Percentiles rank a stretch among this genome's conserved stretches.
Evolutionary conservation across 2,329 filamentous ascomycete genomes (phyloP).

Genomic region (Fusarium drepaniforme): DNA sequence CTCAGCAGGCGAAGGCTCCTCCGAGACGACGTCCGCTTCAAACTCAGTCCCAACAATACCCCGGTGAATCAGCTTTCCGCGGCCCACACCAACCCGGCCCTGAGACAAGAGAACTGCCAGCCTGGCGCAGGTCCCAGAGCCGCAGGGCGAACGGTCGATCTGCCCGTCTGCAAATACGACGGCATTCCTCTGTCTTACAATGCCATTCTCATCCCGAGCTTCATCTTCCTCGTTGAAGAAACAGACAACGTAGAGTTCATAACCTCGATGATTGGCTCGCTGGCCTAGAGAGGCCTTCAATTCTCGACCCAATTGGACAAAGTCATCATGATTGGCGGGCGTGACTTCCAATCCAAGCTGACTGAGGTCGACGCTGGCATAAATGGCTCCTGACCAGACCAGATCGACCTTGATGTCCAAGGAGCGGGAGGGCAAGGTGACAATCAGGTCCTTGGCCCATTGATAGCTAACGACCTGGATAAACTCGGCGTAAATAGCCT

Average conservation of each 20-base stretch:
- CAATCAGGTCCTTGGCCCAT: not conserved
- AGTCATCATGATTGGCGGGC: not conserved
- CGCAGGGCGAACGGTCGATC: not conserved
- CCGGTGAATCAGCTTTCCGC: not conserved
- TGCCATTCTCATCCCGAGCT: not conserved
- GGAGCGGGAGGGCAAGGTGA: constrained; percentile 10
- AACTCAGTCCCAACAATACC: not conserved
- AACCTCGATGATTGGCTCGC: not conserved
- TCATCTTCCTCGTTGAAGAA: not conserved
- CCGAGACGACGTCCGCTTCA: not conserved
- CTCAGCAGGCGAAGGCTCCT: not conserved
- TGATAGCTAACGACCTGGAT: constrained; percentile 36
- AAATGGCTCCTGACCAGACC: constrained; percentile 24
- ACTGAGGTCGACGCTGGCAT: not conserved
- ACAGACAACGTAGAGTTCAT: not conserved
- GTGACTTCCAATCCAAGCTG: not conserved
- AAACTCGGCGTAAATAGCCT: constrained; percentile 22
- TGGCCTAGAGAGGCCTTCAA: not conserved
- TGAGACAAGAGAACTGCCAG: not conserved
- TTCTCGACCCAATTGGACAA: not conserved
- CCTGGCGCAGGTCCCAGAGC: not conserved
- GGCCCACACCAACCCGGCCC: not conserved
- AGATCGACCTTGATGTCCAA: not conserved
- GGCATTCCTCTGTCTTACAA: not conserved
- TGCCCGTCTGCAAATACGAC: not conserved